Conservation (phyloP, 1,284 basidiomycete species). For the Cutaneotrichosporon sp. region DNA sequence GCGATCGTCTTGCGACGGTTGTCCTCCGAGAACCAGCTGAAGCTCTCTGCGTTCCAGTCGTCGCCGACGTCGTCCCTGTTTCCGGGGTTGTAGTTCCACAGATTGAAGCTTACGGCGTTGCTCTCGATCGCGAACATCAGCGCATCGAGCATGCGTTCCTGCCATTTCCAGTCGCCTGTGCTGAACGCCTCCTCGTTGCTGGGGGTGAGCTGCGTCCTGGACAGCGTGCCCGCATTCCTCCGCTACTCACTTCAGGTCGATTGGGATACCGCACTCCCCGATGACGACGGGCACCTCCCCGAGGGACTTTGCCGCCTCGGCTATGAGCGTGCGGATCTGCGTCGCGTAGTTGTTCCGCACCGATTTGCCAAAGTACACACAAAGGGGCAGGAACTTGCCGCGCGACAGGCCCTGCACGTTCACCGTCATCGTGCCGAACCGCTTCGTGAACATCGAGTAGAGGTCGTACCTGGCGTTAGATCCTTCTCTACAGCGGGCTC, state of each 20-base stretch:
- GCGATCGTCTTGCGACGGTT: slow-evolving; percentile 42
- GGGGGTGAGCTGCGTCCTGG: no score
- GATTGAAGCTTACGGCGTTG: slow-evolving; percentile 67
- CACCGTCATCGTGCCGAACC: slow-evolving; percentile 72
- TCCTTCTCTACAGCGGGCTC: slow-evolving; percentile 48
- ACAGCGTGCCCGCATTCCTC: no score
- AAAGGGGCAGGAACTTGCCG: slow-evolving; percentile 72
- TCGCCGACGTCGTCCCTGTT: slow-evolving; percentile 78
- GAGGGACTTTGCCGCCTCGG: slow-evolving; percentile 60
- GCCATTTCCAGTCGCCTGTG: slow-evolving; percentile 72
- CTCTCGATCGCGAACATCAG: slow-evolving; percentile 71
- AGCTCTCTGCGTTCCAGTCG: slow-evolving; percentile 93
- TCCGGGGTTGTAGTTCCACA: slow-evolving; percentile 92
- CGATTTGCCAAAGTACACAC: slow-evolving; percentile 79
- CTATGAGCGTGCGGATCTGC: slow-evolving; percentile 75
- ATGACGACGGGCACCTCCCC: slow-evolving; percentile 76
- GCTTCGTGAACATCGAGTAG: slow-evolving; percentile 73
- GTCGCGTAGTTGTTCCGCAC: slow-evolving; percentile 72
- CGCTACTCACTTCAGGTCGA: slow-evolving; percentile 89
- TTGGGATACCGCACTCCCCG: slow-evolving; percentile 86
- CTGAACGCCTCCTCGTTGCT: slow-evolving; percentile 67
- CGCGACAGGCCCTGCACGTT: slow-evolving; percentile 84
- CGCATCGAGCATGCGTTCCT: slow-evolving; percentile 81
- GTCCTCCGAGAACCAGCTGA: slow-evolving; percentile 77
- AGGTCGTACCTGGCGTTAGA: slow-evolving; percentile 66